Evolutionary conservation across 805 yeast species (phyloP), one percentile per base, ranked within the genome.

Genomic region (Teunomyces panamensis): DNA sequence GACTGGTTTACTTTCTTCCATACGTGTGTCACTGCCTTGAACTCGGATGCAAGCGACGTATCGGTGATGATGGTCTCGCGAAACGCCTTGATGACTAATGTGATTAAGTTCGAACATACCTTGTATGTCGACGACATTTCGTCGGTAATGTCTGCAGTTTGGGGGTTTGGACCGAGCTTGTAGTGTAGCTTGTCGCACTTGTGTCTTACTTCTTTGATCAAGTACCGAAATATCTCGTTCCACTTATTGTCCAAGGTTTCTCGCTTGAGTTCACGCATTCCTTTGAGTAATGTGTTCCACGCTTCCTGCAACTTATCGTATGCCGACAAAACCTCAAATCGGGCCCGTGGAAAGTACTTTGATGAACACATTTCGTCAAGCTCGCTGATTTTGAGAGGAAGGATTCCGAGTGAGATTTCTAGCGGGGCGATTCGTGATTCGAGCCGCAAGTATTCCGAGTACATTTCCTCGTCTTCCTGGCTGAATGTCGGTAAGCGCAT

Each of bases 181-280:
- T 30, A 8, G n/a, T 41, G n/a, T 11, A 52, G 24, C 26, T 43
- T 43, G 10, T 55, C 52, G 43, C 67, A 62, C 42, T 53, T 55
- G 17, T 8, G 28, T 8, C 34, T 42, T 3, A 75, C 57, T 50
- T 80, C 80, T 2, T 66, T 59, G 39, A 79, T 67, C 45, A 83
- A 58, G 49, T 69, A 75, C 26, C 65, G 64, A 51, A 83, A 81
- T 2, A 83, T 67, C 20, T 74, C 74, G 51, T 69, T 64, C 88
- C 89, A 84, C 57, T 81, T 73, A 27, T 66, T 59, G 49, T 81
- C 84, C 3, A 84, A 69, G 27, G 77, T 53, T 36, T 78, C 80
- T 3, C 48, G 50, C 54, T 77, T 76, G 50, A 84, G 63, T 5
- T 59, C 63, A 2, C 59, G 58, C 10, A 80, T 51, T 44, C 77